These are phyloP conservation scores for Arachis monticola DNA, from an alignment of 331 rosid species.

Conservation along the genomic window DNA sequence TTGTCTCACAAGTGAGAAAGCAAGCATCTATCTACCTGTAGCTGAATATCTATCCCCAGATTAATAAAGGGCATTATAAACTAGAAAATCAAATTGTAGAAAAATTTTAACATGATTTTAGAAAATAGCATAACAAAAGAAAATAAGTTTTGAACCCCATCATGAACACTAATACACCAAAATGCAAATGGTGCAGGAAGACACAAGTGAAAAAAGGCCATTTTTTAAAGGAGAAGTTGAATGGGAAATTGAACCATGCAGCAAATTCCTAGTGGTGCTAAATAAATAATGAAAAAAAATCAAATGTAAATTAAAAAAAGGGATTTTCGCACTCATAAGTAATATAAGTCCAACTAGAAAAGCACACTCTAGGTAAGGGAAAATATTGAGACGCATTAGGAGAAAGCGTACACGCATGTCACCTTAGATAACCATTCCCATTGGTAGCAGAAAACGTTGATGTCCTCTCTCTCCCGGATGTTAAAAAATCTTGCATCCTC, in stretches of 20 bases:
- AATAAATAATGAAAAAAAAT: background rate
- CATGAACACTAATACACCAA: constrained; percentile 23
- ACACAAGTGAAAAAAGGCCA: background rate
- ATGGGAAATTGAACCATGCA: background rate
- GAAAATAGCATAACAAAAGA: background rate
- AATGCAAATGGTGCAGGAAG: constrained; percentile 1
- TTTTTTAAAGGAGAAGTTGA: constrained; percentile 5
- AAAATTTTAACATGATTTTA: background rate
- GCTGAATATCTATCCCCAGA: background rate
- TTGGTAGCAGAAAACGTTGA: constrained; percentile 50
- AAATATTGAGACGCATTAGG: constrained; percentile 3
- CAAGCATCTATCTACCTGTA: background rate
- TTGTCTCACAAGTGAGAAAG: too few species aligned
- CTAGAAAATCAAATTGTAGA: background rate
- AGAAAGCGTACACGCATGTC: constrained; percentile 62
- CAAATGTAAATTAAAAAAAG: background rate
- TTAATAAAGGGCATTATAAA: background rate
- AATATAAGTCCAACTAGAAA: constrained; percentile 18
- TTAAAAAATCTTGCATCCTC: constrained; percentile 86
- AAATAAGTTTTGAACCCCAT: background rate
- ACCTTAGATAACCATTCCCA: constrained; percentile 58
- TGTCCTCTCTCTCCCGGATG: constrained; percentile 72
- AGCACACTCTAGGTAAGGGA: constrained; percentile 25
- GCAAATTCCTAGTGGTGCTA: background rate
- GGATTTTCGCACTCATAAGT: constrained; percentile 5